These are phyloP conservation scores for Moricandia arvensis DNA, from an alignment of 345 rosid species.

Conservation along the genomic window DNA sequence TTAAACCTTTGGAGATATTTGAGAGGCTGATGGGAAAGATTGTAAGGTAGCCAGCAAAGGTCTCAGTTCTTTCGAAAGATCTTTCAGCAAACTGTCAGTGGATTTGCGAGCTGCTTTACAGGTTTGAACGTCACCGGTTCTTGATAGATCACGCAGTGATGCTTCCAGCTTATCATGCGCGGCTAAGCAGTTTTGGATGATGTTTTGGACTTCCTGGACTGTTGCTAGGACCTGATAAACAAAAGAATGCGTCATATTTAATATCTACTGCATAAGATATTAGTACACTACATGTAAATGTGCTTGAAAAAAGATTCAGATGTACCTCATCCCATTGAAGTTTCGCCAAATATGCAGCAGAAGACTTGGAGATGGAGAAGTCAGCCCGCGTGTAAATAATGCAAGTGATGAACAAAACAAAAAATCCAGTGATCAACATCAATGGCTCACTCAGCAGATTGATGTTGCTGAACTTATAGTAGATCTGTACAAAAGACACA, in stretches of 20 bases:
- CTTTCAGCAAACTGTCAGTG: constrained; percentile 73
- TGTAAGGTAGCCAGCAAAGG: constrained; percentile 63
- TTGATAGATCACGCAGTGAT: constrained; percentile 81
- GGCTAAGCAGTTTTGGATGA: constrained; percentile 62
- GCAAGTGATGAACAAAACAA: constrained; percentile 70
- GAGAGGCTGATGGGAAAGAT: constrained; percentile 66
- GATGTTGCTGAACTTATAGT: constrained; percentile 77
- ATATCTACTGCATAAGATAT: not conserved
- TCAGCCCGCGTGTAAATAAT: constrained; percentile 72
- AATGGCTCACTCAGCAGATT: constrained; percentile 86
- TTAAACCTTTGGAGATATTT: constrained; percentile 71
- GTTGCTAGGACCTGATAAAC: constrained; percentile 66
- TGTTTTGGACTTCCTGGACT: constrained; percentile 59
- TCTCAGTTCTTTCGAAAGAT: constrained; percentile 70
- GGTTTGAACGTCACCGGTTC: constrained; percentile 88
- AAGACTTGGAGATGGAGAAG: constrained; percentile 89
- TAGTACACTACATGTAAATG: not conserved
- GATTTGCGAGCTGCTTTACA: constrained; percentile 88
- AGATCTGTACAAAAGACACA: constrained; percentile 53
- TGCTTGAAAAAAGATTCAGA: not conserved
- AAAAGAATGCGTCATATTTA: not conserved
- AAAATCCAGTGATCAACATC: constrained; percentile 81
- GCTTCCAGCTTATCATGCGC: constrained; percentile 83
- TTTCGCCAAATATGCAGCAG: constrained; percentile 88
- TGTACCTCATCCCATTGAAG: constrained; percentile 94